Percentiles rank a stretch among this genome's conserved stretches.
phyloP scores from a whole-genome alignment of 148 eudicot genomes.

The Vaccinium myrtillus region DNA sequence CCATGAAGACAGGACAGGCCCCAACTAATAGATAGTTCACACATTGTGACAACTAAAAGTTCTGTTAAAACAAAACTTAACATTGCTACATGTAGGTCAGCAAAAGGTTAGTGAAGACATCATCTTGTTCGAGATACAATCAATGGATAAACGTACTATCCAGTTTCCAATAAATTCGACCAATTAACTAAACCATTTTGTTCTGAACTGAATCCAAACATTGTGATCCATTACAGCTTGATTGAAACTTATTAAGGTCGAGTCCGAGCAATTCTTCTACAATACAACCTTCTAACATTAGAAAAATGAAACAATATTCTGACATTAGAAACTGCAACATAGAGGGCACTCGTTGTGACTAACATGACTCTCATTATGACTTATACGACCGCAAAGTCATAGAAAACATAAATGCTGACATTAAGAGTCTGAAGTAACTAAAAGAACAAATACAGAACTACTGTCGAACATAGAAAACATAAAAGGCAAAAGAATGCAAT shows the following conservation, averaged over 20 bases:
- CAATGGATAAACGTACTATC: not conserved
- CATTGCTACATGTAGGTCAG: not conserved
- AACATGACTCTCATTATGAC: not conserved
- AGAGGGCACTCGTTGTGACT: not conserved
- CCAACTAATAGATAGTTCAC: not conserved
- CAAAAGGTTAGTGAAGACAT: not conserved
- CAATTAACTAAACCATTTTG: not conserved
- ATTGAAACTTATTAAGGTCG: not conserved
- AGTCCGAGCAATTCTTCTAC: not conserved
- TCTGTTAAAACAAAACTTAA: not conserved
- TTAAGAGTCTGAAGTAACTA: not conserved
- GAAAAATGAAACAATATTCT: not conserved
- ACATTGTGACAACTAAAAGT: not conserved
- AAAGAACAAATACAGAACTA: not conserved
- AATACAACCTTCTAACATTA: not conserved
- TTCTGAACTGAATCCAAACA: not conserved
- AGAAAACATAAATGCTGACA: not conserved
- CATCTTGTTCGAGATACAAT: not conserved
- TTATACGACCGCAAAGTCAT: not conserved
- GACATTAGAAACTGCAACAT: not conserved
- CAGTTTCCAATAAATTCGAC: not conserved
- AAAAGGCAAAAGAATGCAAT: not conserved
- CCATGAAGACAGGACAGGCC: not conserved
- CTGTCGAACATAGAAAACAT: not conserved
- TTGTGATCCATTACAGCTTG: not conserved